phyloP scores from a whole-genome alignment of 2,329 filamentous ascomycete species.

The Sphaerulina musiva region DNA sequence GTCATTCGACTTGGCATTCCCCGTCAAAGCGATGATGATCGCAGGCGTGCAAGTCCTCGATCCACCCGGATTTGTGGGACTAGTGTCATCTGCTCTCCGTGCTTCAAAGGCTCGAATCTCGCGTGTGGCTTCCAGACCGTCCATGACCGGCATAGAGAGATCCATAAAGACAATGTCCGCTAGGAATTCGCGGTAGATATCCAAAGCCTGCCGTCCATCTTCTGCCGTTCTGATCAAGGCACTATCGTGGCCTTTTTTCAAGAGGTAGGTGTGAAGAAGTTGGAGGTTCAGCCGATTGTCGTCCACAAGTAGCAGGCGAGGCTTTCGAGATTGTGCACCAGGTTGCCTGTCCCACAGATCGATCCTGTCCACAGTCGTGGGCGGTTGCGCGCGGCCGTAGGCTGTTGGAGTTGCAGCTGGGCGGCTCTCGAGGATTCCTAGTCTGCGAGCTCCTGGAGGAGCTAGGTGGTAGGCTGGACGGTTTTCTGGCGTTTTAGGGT shows the following conservation, averaged over 20 bases:
- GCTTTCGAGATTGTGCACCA: constrained; percentile 10
- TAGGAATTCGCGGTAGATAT: constrained; percentile 34
- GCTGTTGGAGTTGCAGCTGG: background rate
- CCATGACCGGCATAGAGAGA: constrained; percentile 35
- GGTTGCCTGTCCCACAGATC: constrained; percentile 5
- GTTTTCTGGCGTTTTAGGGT: background rate
- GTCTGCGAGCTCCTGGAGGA: background rate
- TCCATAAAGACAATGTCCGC: constrained; percentile 48
- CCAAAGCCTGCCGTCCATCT: constrained; percentile 45
- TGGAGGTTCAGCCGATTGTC: constrained; percentile 28
- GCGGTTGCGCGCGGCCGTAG: background rate
- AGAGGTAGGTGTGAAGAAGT: constrained; percentile 32
- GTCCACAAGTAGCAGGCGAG: constrained; percentile 26
- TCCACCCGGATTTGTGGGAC: background rate
- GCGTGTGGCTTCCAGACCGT: constrained; percentile 29
- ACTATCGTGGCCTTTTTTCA: constrained; percentile 19
- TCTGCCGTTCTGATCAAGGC: constrained; percentile 35
- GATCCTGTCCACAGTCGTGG: background rate
- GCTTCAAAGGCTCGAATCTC: constrained; percentile 28
- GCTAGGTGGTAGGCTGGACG: background rate
- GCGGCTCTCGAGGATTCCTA: background rate
- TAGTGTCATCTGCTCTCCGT: constrained; percentile 2
- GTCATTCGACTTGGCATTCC: constrained; percentile 26
- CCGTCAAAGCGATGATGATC: constrained; percentile 31
- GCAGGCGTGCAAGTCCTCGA: constrained; percentile 1